These are phyloP conservation scores for Talinum fruticosum DNA, from an alignment of 148 eudicot species.

Conservation along the genomic window DNA sequence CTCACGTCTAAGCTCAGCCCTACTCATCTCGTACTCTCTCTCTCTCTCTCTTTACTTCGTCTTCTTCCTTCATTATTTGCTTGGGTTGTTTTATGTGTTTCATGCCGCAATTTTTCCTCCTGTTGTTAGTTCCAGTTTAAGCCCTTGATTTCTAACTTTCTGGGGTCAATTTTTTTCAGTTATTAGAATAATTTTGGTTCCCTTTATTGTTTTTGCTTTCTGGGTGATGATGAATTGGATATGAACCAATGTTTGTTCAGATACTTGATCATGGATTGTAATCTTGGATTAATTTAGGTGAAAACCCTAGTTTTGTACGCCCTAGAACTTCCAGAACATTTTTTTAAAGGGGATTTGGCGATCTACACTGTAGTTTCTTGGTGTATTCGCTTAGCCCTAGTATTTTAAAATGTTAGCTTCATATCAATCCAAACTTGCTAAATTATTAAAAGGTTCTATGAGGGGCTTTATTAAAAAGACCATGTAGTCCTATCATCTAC, in stretches of 20 bases:
- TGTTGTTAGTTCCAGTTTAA: not conserved
- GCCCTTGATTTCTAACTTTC: not conserved
- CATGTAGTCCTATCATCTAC: no score
- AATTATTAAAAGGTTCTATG: no score
- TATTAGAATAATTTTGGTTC: not conserved
- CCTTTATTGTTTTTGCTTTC: not conserved
- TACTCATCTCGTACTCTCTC: conserved; percentile 34
- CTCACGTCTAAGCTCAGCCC: conserved; percentile 42
- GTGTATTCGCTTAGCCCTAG: no score
- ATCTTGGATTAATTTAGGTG: not conserved
- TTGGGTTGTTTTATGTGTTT: not conserved
- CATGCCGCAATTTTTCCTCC: not conserved
- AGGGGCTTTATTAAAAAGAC: no score
- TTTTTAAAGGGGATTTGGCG: no score
- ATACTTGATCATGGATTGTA: not conserved
- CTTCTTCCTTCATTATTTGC: not conserved
- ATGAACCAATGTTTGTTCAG: not conserved
- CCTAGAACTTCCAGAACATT: no score
- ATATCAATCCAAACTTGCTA: no score
- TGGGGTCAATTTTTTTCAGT: not conserved
- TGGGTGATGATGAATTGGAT: not conserved
- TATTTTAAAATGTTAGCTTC: no score
- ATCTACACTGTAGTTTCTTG: no score
- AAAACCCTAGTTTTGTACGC: not conserved
- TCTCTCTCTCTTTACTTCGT: not conserved